These are phyloP conservation scores for Brassica nigra DNA, from an alignment of 345 rosid genomes.

Conservation along the genomic window DNA sequence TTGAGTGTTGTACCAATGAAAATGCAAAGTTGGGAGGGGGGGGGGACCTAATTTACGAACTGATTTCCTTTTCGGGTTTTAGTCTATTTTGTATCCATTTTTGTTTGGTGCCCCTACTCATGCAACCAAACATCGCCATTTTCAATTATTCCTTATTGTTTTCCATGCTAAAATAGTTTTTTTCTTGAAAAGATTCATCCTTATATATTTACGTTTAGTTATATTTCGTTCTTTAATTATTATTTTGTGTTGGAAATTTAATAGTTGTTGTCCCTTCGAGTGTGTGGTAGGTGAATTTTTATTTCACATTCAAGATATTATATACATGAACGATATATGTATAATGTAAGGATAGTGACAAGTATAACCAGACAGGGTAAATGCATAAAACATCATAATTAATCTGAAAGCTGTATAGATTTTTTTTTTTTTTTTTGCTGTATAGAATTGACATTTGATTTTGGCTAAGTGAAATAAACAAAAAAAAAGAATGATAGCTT, in stretches of 20 bases:
- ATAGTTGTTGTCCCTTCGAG: neutral
- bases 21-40: constrained; percentile 38
- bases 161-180: neutral
- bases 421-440: neutral
- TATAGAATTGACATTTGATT: neutral
- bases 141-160: constrained; percentile 2
- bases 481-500: neutral
- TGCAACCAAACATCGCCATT: constrained; percentile 40
- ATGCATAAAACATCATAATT: neutral
- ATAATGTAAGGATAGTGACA: constrained; percentile 12
- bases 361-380: neutral
- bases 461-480: neutral
- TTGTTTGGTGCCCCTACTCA: constrained; percentile 41
- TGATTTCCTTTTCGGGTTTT: constrained; percentile 33
- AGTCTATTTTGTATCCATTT: constrained; percentile 38
- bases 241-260: constrained; percentile 22
- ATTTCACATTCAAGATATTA: neutral
- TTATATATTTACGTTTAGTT: constrained; percentile 18
- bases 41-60: constrained; percentile 39
- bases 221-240: constrained; percentile 7
- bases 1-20: constrained; percentile 43
- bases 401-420: neutral
- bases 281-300: constrained; percentile 30
- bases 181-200: constrained; percentile 3
- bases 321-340: neutral